phyloP scores from a whole-genome alignment of 2,329 filamentous ascomycete genomes.

The Zalaria obscura region DNA sequence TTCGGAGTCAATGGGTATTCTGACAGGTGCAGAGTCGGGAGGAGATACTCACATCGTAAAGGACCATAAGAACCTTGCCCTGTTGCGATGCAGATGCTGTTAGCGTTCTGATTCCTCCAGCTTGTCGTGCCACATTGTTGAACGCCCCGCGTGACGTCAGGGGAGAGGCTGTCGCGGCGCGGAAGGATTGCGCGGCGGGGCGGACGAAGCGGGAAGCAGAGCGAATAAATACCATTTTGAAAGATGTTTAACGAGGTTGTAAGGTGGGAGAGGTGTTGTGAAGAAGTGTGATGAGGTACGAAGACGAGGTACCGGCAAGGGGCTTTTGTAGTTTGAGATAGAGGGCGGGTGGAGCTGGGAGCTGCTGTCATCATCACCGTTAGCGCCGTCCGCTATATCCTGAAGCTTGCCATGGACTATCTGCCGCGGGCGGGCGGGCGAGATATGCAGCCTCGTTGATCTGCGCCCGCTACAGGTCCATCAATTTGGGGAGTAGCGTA shows the following conservation, averaged over 20 bases:
- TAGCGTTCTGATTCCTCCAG: constrained; percentile 45
- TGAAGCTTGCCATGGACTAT: too few species aligned
- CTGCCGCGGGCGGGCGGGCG: too few species aligned
- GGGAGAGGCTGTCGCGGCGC: constrained; percentile 25
- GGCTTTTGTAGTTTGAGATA: too few species aligned
- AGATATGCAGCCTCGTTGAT: too few species aligned
- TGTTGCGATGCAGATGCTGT: constrained; percentile 53
- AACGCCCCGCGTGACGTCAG: constrained; percentile 23
- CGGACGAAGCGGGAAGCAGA: constrained; percentile 44
- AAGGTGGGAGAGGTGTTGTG: not conserved
- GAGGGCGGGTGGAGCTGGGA: too few species aligned
- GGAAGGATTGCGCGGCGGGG: constrained; percentile 38
- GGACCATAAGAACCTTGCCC: constrained; percentile 90
- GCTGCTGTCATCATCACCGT: too few species aligned
- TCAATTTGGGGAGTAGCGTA: too few species aligned
- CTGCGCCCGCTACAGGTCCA: too few species aligned
- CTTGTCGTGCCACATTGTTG: constrained; percentile 19
- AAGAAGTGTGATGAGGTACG: too few species aligned
- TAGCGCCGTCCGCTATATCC: too few species aligned
- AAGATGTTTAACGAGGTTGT: not conserved
- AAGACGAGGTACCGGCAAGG: too few species aligned
- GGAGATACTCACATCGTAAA: constrained; percentile 63
- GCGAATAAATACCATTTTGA: constrained; percentile 48
- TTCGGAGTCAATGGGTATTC: too few species aligned
- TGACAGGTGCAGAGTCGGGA: not conserved